Evolutionary conservation across 2,329 filamentous ascomycete genomes (phyloP).

Genomic region (Diaporthe sp.): DNA sequence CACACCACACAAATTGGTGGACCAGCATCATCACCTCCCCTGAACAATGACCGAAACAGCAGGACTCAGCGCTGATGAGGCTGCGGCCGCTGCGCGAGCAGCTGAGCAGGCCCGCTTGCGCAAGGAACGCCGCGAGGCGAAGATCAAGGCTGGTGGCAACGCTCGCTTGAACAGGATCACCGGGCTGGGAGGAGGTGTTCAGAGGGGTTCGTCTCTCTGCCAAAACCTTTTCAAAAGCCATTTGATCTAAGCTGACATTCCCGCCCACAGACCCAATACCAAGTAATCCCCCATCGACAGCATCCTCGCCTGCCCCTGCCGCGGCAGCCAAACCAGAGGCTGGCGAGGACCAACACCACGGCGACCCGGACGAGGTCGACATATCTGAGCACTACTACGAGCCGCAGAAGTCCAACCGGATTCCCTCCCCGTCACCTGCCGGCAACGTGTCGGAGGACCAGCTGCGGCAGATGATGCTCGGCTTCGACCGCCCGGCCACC

Average conservation of each 20-base stretch:
- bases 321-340: conserved; percentile 51
- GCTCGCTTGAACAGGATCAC: conserved; percentile 82
- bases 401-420: conserved; percentile 61
- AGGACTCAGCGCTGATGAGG: conserved; percentile 56
- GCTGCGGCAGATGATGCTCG: conserved; percentile 75
- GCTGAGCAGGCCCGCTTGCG: conserved; percentile 79
- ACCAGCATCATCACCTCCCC: neutral
- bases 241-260: neutral
- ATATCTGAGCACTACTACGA: conserved; percentile 82
- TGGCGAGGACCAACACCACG: conserved; percentile 55
- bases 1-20: conserved; percentile 20
- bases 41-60: conserved; percentile 57
- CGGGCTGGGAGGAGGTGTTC: conserved; percentile 73
- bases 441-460: conserved; percentile 67
- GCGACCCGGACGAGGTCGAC: conserved; percentile 82
- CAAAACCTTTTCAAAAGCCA: conserved; percentile 13
- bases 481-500: conserved; percentile 60
- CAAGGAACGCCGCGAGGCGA: conserved; percentile 84
- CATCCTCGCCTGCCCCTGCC: conserved; percentile 52
- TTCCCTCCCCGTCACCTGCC: conserved; percentile 46
- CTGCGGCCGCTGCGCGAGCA: conserved; percentile 65
- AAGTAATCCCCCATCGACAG: conserved; percentile 45
- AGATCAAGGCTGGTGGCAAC: conserved; percentile 80
- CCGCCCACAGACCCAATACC: conserved; percentile 30
- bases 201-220: conserved; percentile 55